Base-by-base conservation (phyloP, 495 filamentous ascomycete species). In the Zalerion maritima region DNA sequence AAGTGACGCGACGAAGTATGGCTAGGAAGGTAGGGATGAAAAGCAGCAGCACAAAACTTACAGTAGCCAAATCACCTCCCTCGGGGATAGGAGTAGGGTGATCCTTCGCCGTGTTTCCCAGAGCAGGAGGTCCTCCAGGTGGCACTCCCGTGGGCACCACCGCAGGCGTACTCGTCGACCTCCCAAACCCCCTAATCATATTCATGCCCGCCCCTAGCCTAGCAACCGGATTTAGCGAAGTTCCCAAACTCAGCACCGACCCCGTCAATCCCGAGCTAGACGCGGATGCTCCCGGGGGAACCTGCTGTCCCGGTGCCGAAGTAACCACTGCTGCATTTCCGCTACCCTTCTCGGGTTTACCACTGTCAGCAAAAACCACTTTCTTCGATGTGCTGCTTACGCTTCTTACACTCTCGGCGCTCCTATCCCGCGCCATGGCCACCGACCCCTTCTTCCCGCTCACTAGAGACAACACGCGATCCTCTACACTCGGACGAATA, bases 191-290 rank as follows among this genome's bases (percentile, higher is more conserved):
- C 21, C 76, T 66, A 42, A 87, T 73, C 38, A 75, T 60, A 26
- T 60, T 57, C 55, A 86, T 75, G 12, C 76, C 68, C 6, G 62
- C 61, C 2, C 62, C 57, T 18, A 93, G 69, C 27, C 82, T 68
- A 24, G 75, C 83, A 38, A 94, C 71, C 0, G 85, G 85, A 38
- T 93, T 93, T 8, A 93, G 56, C 2, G 78, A 74, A 42, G 67
- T 89, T 13, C 81, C 77, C 18, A 93, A 68, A 39, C 71, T 82
- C n/a, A 79, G 70, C 69, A 91, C 73, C 1, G 77, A 81, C 39
- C 89, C 83, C 1, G 87, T 64, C 7, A 69, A 42, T 3, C 81
- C 77, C 21, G 67, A 62, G 28, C 60, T 68, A 9, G 54, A 41
- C 10, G 69, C 62, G 14, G 55, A 46, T 2, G 52, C 43, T 8